Evolutionary conservation across 2,329 filamentous ascomycete genomes (phyloP), one percentile per base, ranked within the genome.

Genomic region (Onygenales sp.): DNA sequence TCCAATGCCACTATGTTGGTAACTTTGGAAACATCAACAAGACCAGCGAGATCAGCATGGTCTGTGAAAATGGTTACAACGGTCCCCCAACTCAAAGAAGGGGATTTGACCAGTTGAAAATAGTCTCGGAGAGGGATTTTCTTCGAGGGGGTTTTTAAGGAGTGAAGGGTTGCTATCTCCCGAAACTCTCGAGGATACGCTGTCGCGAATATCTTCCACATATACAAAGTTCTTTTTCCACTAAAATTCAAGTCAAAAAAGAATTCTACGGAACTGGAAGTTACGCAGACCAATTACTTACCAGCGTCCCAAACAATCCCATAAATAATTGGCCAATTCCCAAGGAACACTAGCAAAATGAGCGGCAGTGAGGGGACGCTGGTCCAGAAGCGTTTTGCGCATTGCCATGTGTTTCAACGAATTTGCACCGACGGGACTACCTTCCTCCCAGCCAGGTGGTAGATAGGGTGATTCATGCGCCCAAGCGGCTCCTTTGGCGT

Each of bases 201-300:
- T 4, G 59, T 65, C 13, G 66, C 65, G 50, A 73, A 64, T n/a
- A 73, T 60, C 42, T 70, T 73, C 73, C 73, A 75, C 59, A 71
- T 68, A 51, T 72, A 62, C 32, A 73, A 58, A 21, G 69, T 75
- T 55, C 65, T 60, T 40, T 65, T 68, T 13, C 61, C 57, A 54
- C 69, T 72, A 47, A 10, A 53, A 39, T 56, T 51, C 36, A 54
- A 57, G 42, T 48, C 42, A 49, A 42, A 42, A 53, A 17, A 27
- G 10, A 39, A 49, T 14, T 56, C 27, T 14, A 46, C 4, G 32
- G 42, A 42, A 27, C 34, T 27, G 2, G 14, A 33, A 33, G 10
- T 3, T 9, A 27, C 32, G 44, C 14, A 17, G n/a, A 17, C 6
- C 47, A 27, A 34, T 33, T 34, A 51, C 66, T 56, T 58, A 74